Evolutionary conservation across 129 eudicot species (phyloP).

Genomic region (Dittrichia graveolens): DNA sequence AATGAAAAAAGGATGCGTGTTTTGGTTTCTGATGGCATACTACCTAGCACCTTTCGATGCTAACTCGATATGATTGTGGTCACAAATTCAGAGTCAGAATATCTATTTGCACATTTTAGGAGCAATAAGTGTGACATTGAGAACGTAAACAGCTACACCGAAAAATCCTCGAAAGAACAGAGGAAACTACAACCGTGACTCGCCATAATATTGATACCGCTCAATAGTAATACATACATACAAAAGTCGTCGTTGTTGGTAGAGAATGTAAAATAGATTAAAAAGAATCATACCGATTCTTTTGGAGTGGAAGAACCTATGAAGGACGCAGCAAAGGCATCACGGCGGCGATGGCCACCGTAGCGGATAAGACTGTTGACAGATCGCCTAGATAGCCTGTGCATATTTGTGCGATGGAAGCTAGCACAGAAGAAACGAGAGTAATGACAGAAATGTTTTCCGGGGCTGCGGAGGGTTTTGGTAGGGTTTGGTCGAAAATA

Average conservation of each 20-base stretch:
- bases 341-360: slow-evolving; percentile 53
- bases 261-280: background rate
- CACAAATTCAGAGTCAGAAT: background rate
- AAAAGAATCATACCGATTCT: slow-evolving; percentile 37
- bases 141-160: background rate
- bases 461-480: slow-evolving; percentile 35
- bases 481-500: slow-evolving; percentile 33
- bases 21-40: too few relatives aligned
- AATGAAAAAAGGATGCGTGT: too few relatives aligned
- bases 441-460: background rate
- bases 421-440: background rate
- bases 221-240: background rate
- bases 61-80: background rate
- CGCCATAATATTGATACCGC: background rate
- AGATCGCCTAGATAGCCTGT: slow-evolving; percentile 73
- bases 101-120: background rate
- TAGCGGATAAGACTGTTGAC: slow-evolving; percentile 59
- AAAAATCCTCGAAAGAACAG: background rate
- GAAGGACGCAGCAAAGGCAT: slow-evolving; percentile 38
- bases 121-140: background rate
- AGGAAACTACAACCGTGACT: background rate
- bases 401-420: slow-evolving; percentile 47
- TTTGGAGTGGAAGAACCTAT: slow-evolving; percentile 40
- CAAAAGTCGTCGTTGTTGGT: background rate
- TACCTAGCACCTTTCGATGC: background rate